phyloP scores from a whole-genome alignment of 2,329 filamentous ascomycete genomes.

The Exophiala lecanii-corni region DNA sequence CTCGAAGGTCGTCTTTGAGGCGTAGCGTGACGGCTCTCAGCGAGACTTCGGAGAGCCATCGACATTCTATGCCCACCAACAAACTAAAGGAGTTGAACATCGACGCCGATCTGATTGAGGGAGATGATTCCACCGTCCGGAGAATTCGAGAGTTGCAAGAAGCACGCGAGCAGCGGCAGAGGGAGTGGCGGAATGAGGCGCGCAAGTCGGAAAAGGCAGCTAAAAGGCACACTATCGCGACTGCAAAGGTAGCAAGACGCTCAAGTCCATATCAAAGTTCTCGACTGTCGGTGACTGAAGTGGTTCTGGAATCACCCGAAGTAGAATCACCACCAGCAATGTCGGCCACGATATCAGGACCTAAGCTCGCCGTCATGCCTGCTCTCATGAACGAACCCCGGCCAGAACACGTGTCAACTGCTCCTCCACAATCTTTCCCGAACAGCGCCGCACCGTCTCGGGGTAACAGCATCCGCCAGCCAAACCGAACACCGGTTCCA shows the following conservation, averaged over 20 bases:
- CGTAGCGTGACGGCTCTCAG: constrained; percentile 55
- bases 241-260: constrained; percentile 18
- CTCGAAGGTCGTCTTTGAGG: constrained; percentile 46
- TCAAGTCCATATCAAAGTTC: constrained; percentile 20
- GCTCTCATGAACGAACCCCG: constrained; percentile 12
- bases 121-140: constrained; percentile 55
- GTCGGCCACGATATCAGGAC: constrained; percentile 15
- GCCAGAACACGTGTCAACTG: neutral
- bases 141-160: constrained; percentile 55
- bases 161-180: constrained; percentile 46
- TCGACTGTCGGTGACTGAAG: constrained; percentile 24
- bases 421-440: constrained; percentile 3
- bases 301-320: constrained; percentile 21
- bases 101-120: constrained; percentile 36
- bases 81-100: constrained; percentile 38
- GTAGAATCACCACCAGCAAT: constrained; percentile 16
- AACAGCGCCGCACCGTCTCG: constrained; percentile 12
- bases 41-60: constrained; percentile 53
- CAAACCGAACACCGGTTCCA: constrained; percentile 4
- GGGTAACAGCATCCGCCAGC: constrained; percentile 10
- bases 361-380: constrained; percentile 22
- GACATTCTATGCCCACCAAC: constrained; percentile 44
- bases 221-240: constrained; percentile 21
- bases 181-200: constrained; percentile 28
- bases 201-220: constrained; percentile 22